phyloP scores from a whole-genome alignment of 306 rosid genomes.

The Coriaria nepalensis region DNA sequence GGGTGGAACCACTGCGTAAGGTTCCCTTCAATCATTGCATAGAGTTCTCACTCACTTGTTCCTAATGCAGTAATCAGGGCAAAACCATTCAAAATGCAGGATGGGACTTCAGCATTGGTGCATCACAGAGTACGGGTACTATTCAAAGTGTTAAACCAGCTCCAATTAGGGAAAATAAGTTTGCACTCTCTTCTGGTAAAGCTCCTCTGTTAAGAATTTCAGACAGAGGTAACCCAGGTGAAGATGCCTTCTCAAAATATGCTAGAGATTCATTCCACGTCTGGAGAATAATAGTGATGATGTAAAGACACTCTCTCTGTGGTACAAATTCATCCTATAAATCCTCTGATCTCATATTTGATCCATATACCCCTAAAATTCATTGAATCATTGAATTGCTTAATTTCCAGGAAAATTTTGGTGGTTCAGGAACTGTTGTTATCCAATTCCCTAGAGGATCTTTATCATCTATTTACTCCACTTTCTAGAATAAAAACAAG shows the following conservation, averaged over 20 bases:
- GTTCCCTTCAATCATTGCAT: slow-evolving; percentile 5
- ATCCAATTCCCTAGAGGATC: slow-evolving; percentile 71
- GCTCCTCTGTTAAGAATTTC: slow-evolving; percentile 36
- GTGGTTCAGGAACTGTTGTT: slow-evolving; percentile 81
- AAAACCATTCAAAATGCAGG: slow-evolving; percentile 59
- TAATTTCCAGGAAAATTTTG: slow-evolving; percentile 60
- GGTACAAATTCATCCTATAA: no score
- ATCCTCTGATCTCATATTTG: no score
- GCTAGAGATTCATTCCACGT: slow-evolving; percentile 8
- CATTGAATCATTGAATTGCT: slow-evolving; percentile 9
- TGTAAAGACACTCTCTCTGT: neutral
- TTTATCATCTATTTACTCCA: slow-evolving; percentile 26
- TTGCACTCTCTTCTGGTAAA: slow-evolving; percentile 39
- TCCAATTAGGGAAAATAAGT: slow-evolving; percentile 64
- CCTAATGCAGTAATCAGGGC: slow-evolving; percentile 65
- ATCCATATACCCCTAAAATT: no score
- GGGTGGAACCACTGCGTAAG: slow-evolving; percentile 21
- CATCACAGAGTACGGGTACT: slow-evolving; percentile 76
- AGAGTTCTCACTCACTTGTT: slow-evolving; percentile 20
- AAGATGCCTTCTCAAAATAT: slow-evolving; percentile 28
- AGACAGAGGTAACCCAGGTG: slow-evolving; percentile 45
- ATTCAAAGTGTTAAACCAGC: slow-evolving; percentile 80
- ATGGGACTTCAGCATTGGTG: slow-evolving; percentile 95
- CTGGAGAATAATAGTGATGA: neutral
- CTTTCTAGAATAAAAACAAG: neutral